Base-by-base conservation (phyloP, 768 basidiomycete genomes). In the Xerocomellus dryophilus region DNA sequence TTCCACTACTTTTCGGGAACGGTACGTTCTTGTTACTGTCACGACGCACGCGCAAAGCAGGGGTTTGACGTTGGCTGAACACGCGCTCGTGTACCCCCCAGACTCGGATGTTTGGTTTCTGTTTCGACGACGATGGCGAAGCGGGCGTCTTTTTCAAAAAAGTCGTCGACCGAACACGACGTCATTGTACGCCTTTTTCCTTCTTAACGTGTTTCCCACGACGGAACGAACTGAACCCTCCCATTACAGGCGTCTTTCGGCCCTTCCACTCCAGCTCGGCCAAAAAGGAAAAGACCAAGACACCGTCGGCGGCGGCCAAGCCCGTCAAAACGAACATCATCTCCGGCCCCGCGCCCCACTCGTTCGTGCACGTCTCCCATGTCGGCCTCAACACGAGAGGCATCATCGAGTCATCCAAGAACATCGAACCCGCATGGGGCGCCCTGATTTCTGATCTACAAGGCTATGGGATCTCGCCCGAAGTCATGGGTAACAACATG, bases 1-100 rank as follows among this genome's bases (percentile, higher is more conserved):
- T 97, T 97, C 73, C 93, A 98, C 70, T 79, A 85, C 36, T 95
- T 96, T 71, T 82, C 85, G 43, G 90, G 90, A 39, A 82, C 87
- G 73, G 94, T 95, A 65, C 66, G 90, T 76, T 4, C 18, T 20
- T 21, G n/a, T 12, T 15, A 1, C 20, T 14, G 8, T 17, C 7
- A n/a, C 20, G 9, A 44, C 53, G 36, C 35, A 32, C 48, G 8
- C 11, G 3, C 17, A 34, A 15, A 14, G 14, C n/a, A 11, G 9
- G 43, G 25, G 7, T 7, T 8, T 32, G 31, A 45, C 44, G 31
- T 32, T 12, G 29, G n/a, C n/a, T 38, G 36, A 10, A 38, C 5
- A 18, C 40, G 10, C 29, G 20, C 20, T 9, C 39, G n/a, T n/a
- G n/a, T n/a, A n/a, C n/a, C 2, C 12, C 17, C 7, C 35, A 56